phyloP scores from a whole-genome alignment of 768 basidiomycete genomes.

The Xerocomellus amylosporus region DNA sequence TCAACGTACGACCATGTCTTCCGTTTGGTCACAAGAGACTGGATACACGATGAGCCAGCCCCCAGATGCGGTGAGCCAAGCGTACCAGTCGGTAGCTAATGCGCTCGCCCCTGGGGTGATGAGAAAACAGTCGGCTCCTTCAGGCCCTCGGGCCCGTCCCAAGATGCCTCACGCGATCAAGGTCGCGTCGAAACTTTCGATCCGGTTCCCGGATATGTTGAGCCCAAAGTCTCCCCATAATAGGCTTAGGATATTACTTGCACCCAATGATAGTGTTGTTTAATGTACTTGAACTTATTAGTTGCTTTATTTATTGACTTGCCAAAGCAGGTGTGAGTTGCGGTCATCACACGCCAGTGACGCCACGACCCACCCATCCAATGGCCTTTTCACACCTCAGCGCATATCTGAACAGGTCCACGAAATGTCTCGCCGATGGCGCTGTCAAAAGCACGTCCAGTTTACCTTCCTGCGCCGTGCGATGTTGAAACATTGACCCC shows the following conservation, averaged over 20 bases:
- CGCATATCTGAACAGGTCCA: constrained; percentile 39
- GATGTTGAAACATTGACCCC: constrained; percentile 10
- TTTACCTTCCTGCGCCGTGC: constrained; percentile 9
- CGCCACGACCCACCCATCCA: neutral
- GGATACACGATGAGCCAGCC: constrained; percentile 38
- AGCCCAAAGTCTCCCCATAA: neutral
- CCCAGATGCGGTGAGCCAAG: constrained; percentile 1
- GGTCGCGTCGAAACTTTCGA: neutral
- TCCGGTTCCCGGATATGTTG: neutral
- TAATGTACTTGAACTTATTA: neutral
- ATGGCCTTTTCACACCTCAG: constrained; percentile 27
- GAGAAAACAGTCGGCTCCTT: constrained; percentile 1
- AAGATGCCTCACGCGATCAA: neutral
- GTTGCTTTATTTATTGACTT: too few relatives aligned
- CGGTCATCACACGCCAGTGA: neutral
- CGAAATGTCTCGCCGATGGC: constrained; percentile 39
- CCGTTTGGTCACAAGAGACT: constrained; percentile 38
- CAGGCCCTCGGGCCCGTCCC: neutral
- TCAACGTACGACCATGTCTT: constrained; percentile 12
- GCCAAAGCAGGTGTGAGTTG: neutral
- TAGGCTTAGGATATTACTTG: neutral
- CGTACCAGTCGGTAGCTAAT: neutral
- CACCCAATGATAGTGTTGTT: constrained; percentile 4
- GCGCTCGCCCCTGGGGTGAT: neutral
- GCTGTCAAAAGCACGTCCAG: constrained; percentile 39